Evolutionary conservation across 345 rosid genomes (phyloP), one percentile per base, ranked within the genome.

Genomic region (Rhizophora apiculata): DNA sequence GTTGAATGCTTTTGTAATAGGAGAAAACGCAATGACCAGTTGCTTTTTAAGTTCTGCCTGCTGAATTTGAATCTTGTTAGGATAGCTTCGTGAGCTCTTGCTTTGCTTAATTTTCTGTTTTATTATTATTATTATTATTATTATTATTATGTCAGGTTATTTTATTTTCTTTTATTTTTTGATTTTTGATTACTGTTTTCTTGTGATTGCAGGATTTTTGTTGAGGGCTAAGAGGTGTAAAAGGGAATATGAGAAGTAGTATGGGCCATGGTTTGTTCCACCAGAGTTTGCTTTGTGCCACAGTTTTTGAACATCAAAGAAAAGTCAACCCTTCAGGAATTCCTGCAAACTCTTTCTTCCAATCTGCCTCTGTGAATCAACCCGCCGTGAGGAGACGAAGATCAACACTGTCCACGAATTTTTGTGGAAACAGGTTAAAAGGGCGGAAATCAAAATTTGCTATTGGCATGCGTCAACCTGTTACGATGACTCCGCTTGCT

Each of bases 241-340:
- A 55, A 3, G 79, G 73, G 82, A 80, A 80, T 68, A 93, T 93
- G 98, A 89, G 93, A 68, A 85, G 81, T 78, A 76, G 85, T 60
- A 63, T 89, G 15, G 79, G 83, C 71, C 83, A 83, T 62, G 83
- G 85, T 65, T 69, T 88, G 72, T 79, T 90, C 13, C 85, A 72
- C 65, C 88, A 78, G 77, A 82, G 84, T 73, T 86, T 88, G 78
- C 78, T 84, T 78, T 85, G 81, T 73, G 90, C 93, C 48, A 21
- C 71, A 53, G 81, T 49, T 73, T 79, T 84, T 3, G 91, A 90
- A 68, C 85, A 72, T 87, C 93, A 69, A 74, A 79, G 79, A 83
- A 88, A 88, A 68, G 79, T 80, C 56, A 75, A 67, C 75, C 80
- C 86, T 5, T 85, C 84, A 48, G 80, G 79, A 79, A 62, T 82